Base-by-base conservation (phyloP, 1,139 yeast species). In the Waltiozyma sp. region DNA sequence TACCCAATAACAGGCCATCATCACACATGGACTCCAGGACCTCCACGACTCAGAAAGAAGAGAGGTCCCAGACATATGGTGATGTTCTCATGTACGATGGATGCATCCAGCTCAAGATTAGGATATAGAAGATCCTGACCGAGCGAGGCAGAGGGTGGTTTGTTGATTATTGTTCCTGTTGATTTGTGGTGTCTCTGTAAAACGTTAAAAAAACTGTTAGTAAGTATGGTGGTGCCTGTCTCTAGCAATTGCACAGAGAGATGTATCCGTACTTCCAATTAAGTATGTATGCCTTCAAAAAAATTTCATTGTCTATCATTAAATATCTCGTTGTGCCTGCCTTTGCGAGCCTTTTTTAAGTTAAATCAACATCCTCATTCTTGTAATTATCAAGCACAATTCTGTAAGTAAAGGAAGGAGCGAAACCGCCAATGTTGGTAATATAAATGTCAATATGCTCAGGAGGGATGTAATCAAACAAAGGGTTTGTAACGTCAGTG, bases 391-490 rank as follows among this genome's bases (percentile, higher is more conserved):
- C 99, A 68, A 89, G 75, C 38, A 91, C 95, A 47, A 91, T 83
- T 65, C 98, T 80, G 65, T 93, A 93, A 43, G 91, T 83, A 65
- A 91, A 93, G 52, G 94, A 87, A 41, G 98, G 98, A 23, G 97
- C 86, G 61, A 85, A 89, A 26, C 97, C 97, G 40, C 98, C 98
- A 48, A 88, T 75, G 60, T 93, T 91, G 18, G 98, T 89, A 56
- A 91, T 86, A 62, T 83, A 88, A 51, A 93, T 86, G 62, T 91
- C 97, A 51, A 93, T 85, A 58, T 86, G 80, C 57, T 89, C 97
- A 1, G 99, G 98, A 5, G 91, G 81, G 38, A 93, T 80, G 60
- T 89, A 91, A 60, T 89, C 97, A 53, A 77, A 84, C 49, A 87
- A 68, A n/a, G 97, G 96, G 62, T 93, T 93, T 41, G 91, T 73